Conservation (phyloP, 1,284 basidiomycete genomes). For the Chondrostereum purpureum region DNA sequence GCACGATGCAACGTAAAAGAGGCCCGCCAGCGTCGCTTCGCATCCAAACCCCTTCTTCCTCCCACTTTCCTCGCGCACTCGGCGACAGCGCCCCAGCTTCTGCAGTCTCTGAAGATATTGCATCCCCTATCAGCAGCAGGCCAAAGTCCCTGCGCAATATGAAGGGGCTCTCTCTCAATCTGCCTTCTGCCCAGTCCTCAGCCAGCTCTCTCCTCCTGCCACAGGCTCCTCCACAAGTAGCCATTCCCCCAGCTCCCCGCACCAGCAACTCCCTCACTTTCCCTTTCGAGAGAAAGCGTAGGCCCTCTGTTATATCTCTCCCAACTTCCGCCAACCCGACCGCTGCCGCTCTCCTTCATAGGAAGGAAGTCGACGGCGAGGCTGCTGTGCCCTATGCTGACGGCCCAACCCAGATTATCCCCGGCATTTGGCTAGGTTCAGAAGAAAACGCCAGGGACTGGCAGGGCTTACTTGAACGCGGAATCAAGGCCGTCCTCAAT, state of each 20-base stretch:
- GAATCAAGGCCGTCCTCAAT: constrained; percentile 83
- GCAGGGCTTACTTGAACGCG: constrained; percentile 59
- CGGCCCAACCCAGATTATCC: constrained; percentile 86
- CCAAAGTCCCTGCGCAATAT: constrained; percentile 52
- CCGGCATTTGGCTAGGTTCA: constrained; percentile 87
- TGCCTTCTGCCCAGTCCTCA: constrained; percentile 57
- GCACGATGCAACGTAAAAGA: constrained; percentile 41
- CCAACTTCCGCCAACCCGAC: constrained; percentile 36
- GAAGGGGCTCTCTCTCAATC: constrained; percentile 68
- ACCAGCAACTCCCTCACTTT: constrained; percentile 20
- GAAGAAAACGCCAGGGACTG: constrained; percentile 89
- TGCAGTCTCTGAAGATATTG: constrained; percentile 45
- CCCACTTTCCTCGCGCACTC: constrained; percentile 35
- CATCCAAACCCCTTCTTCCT: constrained; percentile 43
- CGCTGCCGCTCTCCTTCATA: constrained; percentile 43
- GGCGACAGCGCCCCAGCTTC: constrained; percentile 46
- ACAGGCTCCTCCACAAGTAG: constrained; percentile 24
- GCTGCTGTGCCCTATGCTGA: constrained; percentile 69
- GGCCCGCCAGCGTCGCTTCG: constrained; percentile 52
- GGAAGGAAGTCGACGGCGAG: constrained; percentile 61
- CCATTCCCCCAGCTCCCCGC: constrained; percentile 15
- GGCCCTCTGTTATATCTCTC: constrained; percentile 63
- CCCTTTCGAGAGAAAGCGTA: constrained; percentile 33
- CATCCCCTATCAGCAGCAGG: constrained; percentile 35
- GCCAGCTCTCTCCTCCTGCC: constrained; percentile 38